Evolutionary conservation across 345 rosid species (phyloP), one percentile per base, ranked within the genome.

Genomic region (Brassica cretica): DNA sequence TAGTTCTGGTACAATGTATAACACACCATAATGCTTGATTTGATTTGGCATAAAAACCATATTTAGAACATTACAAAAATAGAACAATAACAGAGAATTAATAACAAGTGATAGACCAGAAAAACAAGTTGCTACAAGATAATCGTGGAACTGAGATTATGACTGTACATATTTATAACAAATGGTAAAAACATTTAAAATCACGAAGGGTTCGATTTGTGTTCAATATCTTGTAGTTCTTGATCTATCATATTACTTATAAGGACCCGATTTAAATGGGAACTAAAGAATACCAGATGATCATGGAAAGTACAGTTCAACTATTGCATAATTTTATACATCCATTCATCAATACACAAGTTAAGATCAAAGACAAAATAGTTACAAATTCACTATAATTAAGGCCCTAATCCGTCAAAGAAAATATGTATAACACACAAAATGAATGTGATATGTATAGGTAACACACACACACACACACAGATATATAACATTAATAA

Each of bases 11-110:
- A 78, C 81, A 72, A 78, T 67, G 77, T 60, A 73, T 74, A 78
- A 78, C 65, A 78, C 78, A 72, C 73, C 77, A 44, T 78, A 30
- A 73, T 73, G 77, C 73, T 73, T 73, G 65, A 78, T 72, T 78
- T 73, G 78, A 73, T 78, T 78, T 73, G 74, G 82, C 70, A 78
- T 49, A 44, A 73, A 60, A 78, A 60, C 82, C 51, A 78, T 27
- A 66, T 67, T 73, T 73, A 21, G 7, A 67, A 6, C 51, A 61
- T 73, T 11, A 73, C 78, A 68, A 24, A 72, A 59, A 49, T 61
- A 61, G 82, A 67, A 21, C 25, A 60, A 44, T 44, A 53, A 58
- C 1, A 12, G 55, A 46, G 1, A 10, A 14, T 46, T 46, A 46
- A 46, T 16, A 46, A 14, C 55, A 46, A 46, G 55, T 46, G 55